These are phyloP conservation scores for Fomitopsis palustris DNA, from an alignment of 1,284 basidiomycete species.

Conservation along the genomic window DNA sequence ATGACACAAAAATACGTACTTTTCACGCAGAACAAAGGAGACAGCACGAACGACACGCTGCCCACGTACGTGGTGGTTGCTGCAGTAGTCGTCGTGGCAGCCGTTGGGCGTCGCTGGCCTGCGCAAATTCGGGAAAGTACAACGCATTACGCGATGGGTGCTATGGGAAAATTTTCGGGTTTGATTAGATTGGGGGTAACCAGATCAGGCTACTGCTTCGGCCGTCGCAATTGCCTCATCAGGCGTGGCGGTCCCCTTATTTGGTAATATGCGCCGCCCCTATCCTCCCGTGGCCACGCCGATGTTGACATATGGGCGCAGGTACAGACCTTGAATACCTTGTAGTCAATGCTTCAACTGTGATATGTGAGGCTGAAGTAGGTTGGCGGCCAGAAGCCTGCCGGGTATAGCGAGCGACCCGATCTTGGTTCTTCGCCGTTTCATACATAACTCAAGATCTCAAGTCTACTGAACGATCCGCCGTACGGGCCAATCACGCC, in stretches of 20 bases:
- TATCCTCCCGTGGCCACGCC: not conserved
- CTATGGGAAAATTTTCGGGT: not conserved
- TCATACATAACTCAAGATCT: no score
- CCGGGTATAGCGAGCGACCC: no score
- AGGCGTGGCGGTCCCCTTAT: not conserved
- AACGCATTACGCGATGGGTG: not conserved
- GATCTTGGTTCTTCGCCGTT: no score
- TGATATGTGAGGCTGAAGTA: no score
- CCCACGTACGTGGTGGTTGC: not conserved
- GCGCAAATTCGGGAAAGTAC: not conserved
- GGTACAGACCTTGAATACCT: not conserved
- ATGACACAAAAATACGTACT: not conserved
- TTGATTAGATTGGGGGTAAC: slow-evolving; percentile 1
- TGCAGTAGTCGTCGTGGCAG: not conserved
- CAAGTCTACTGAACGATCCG: not conserved
- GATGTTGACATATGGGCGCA: not conserved
- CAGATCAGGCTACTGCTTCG: not conserved
- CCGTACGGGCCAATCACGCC: not conserved
- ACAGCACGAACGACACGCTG: not conserved
- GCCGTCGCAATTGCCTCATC: not conserved
- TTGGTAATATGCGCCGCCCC: not conserved
- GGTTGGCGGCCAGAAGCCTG: no score
- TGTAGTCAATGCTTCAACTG: no score
- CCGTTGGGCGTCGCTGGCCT: not conserved
- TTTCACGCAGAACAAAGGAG: not conserved